Conservation (phyloP, 768 basidiomycete genomes). For the Rhizopogon sp. region DNA sequence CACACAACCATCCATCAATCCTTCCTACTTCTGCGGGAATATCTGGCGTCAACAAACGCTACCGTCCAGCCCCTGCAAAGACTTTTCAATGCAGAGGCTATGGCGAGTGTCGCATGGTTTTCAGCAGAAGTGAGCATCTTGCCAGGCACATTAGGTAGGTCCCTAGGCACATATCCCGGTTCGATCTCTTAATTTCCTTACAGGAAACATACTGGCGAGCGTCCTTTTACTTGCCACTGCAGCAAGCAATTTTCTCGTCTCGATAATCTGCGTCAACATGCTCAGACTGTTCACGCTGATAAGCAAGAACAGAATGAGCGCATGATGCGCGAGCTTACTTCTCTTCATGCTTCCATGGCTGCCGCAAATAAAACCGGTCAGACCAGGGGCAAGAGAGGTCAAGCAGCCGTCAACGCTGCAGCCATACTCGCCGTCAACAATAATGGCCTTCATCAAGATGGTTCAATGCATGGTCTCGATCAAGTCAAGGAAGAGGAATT, state of each 20-base stretch:
- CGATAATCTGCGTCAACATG: slow-evolving; percentile 96
- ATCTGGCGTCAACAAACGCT: slow-evolving; percentile 49
- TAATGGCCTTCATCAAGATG: slow-evolving; percentile 15
- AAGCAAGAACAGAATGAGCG: slow-evolving; percentile 83
- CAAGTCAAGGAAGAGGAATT: slow-evolving; percentile 41
- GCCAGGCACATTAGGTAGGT: slow-evolving; percentile 91
- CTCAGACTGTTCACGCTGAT: slow-evolving; percentile 96
- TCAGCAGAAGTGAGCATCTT: slow-evolving; percentile 91
- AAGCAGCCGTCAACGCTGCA: slow-evolving; percentile 15
- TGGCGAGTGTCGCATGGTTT: slow-evolving; percentile 95
- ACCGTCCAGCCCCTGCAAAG: slow-evolving; percentile 83
- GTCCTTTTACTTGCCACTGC: slow-evolving; percentile 95
- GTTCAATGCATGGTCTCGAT: slow-evolving; percentile 15
- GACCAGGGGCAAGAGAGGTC: slow-evolving; percentile 34
- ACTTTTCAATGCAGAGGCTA: slow-evolving; percentile 95
- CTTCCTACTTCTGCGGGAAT: slow-evolving; percentile 13
- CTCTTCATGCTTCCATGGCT: slow-evolving; percentile 79
- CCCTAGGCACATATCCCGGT: slow-evolving; percentile 18
- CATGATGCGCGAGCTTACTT: slow-evolving; percentile 88
- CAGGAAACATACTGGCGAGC: slow-evolving; percentile 98
- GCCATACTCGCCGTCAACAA: slow-evolving; percentile 14
- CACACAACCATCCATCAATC: slow-evolving; percentile 13
- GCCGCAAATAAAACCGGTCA: slow-evolving; percentile 38
- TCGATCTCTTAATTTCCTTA: slow-evolving; percentile 20
- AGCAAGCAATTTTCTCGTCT: slow-evolving; percentile 92